Evolutionary conservation across 169 alveolate genomes (phyloP).

Genomic region (Plasmodium fragile): DNA sequence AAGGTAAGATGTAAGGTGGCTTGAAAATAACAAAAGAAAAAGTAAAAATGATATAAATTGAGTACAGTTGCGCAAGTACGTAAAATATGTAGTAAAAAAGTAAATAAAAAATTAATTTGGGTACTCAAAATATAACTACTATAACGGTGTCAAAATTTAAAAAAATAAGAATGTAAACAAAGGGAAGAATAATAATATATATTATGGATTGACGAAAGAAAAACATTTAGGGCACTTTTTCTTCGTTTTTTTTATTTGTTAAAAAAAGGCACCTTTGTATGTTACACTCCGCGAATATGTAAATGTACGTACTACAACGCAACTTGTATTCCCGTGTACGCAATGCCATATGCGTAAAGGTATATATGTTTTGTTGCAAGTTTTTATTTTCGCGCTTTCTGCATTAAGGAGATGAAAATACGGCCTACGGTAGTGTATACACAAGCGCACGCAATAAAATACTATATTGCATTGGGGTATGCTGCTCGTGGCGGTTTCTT

Average conservation of each 20-base stretch:
- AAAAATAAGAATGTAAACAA: background rate
- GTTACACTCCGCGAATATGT: background rate
- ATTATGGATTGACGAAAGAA: background rate
- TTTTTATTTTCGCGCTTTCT: background rate
- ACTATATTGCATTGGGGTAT: background rate
- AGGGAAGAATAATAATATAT: background rate
- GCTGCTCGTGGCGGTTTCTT: background rate
- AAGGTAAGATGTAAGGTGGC: background rate
- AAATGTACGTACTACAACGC: background rate
- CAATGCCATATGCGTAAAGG: background rate
- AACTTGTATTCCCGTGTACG: background rate
- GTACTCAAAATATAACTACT: too few species aligned
- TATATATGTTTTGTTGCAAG: background rate
- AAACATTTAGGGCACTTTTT: background rate
- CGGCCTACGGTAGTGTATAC: background rate
- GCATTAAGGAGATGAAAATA: background rate
- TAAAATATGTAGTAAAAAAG: background rate
- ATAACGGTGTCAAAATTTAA: constrained; percentile 3
- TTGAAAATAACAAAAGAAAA: background rate
- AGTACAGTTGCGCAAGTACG: background rate
- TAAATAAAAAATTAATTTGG: background rate
- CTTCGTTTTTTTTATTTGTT: background rate
- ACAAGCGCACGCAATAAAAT: background rate
- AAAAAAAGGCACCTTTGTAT: background rate
- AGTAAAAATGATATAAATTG: background rate